These are phyloP conservation scores for Zygosaccharomyces sapae DNA, from an alignment of 1,139 yeast species.

Conservation along the genomic window DNA sequence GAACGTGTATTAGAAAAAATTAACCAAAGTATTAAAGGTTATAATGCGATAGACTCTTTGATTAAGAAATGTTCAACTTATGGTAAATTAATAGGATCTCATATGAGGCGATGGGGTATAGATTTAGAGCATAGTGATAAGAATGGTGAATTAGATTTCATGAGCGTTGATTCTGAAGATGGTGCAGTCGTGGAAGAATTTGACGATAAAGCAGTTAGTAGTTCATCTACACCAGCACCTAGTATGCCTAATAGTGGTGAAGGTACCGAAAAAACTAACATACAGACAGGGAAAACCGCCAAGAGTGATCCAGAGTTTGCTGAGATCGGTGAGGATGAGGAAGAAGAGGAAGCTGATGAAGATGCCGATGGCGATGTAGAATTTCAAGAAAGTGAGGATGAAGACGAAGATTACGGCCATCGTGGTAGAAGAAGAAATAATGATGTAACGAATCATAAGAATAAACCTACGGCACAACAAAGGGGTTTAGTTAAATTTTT, in stretches of 20 bases:
- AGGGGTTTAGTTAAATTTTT: slow-evolving; percentile 46
- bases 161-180: slow-evolving; percentile 35
- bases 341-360: slow-evolving; percentile 23
- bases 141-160: slow-evolving; percentile 38
- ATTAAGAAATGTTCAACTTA: slow-evolving; percentile 77
- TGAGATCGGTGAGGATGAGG: slow-evolving; percentile 13
- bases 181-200: slow-evolving; percentile 35
- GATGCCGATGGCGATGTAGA: slow-evolving; percentile 38
- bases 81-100: slow-evolving; percentile 65
- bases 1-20: slow-evolving; percentile 71
- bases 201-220: slow-evolving; percentile 24
- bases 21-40: slow-evolving; percentile 70
- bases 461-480: slow-evolving; percentile 10
- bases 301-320: not conserved
- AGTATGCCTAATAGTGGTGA: not conserved
- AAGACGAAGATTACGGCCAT: slow-evolving; percentile 38
- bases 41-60: slow-evolving; percentile 87
- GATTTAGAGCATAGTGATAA: slow-evolving; percentile 53
- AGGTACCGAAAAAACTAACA: slow-evolving; percentile 2
- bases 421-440: slow-evolving; percentile 12
- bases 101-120: slow-evolving; percentile 86
- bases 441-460: slow-evolving; percentile 12
- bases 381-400: slow-evolving; percentile 29
- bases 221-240: slow-evolving; percentile 21
- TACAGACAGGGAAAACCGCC: not conserved